Percentiles rank a stretch among this genome's conserved stretches.
Conservation (phyloP, 106 monocot species). For the Apostasia ramifera region DNA sequence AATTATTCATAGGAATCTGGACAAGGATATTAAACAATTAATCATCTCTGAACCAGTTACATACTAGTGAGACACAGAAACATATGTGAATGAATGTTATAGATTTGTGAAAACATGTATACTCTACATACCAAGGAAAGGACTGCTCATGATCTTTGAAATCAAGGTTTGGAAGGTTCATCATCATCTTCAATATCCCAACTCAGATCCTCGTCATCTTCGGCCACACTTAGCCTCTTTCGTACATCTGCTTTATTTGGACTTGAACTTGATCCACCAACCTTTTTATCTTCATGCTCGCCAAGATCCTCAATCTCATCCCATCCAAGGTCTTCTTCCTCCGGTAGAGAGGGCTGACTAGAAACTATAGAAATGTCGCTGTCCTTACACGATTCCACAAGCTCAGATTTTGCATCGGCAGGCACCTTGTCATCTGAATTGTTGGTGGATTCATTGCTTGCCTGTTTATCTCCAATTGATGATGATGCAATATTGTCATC, state of each 20-base stretch:
- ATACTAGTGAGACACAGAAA: not conserved
- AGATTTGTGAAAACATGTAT: not conserved
- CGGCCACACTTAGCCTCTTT: constrained; percentile 48
- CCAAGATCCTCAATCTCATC: constrained; percentile 95
- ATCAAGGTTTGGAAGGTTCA: constrained; percentile 13
- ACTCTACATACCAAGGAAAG: not conserved
- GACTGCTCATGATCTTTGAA: not conserved
- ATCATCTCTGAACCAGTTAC: too few species aligned
- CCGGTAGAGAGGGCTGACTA: constrained; percentile 46
- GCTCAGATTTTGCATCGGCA: constrained; percentile 23
- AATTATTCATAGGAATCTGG: too few species aligned
- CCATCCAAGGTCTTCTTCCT: constrained; percentile 92
- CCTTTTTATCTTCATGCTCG: constrained; percentile 68
- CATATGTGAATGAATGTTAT: not conserved
- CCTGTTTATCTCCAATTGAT: constrained; percentile 6
- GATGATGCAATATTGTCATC: constrained; percentile 1
- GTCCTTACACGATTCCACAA: constrained; percentile 47
- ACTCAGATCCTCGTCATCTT: constrained; percentile 83
- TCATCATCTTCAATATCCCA: constrained; percentile 99
- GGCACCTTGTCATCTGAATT: constrained; percentile 24
- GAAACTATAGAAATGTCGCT: constrained; percentile 63
- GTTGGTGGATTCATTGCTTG: constrained; percentile 9
- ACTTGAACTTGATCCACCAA: constrained; percentile 13
- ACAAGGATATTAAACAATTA: too few species aligned
- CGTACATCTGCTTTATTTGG: constrained; percentile 44